Evolutionary conservation across 176 grass and related monocot species (phyloP).

Genomic region (Dendrocalamus sinicus): DNA sequence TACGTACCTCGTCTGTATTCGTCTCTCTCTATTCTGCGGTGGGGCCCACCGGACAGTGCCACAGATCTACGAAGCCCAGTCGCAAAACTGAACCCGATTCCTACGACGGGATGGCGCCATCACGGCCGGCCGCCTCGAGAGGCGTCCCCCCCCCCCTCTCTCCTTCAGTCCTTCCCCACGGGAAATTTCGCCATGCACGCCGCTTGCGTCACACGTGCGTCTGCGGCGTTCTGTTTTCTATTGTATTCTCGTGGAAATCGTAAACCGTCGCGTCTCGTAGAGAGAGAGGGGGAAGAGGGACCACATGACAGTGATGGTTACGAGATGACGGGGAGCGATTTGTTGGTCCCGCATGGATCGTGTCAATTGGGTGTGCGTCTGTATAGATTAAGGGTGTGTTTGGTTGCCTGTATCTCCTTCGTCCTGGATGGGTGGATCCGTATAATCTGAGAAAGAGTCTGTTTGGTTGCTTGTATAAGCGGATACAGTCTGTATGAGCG

Average conservation of each 20-base stretch:
- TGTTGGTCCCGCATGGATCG: no score
- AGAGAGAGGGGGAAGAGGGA: neutral
- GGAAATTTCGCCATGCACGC: neutral
- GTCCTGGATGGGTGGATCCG: no score
- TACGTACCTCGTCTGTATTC: no score
- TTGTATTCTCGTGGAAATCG: neutral
- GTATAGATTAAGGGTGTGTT: no score
- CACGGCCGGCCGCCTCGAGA: neutral
- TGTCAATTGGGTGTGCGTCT: no score
- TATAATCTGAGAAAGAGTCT: no score
- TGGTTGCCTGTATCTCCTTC: no score
- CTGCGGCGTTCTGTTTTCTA: no score
- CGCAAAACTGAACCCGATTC: neutral
- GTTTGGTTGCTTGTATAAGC: no score
- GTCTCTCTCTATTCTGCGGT: neutral
- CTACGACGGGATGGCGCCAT: neutral
- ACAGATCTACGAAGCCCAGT: neutral
- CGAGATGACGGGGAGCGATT: neutral
- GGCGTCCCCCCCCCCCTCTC: neutral
- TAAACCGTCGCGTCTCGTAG: neutral
- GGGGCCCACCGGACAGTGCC: neutral
- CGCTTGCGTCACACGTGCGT: conserved; percentile 42
- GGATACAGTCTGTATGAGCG: no score
- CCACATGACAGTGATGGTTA: neutral
- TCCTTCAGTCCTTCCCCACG: no score